These are phyloP conservation scores for Tricholoma matsutake DNA, from an alignment of 768 basidiomycete species.

Conservation along the genomic window DNA sequence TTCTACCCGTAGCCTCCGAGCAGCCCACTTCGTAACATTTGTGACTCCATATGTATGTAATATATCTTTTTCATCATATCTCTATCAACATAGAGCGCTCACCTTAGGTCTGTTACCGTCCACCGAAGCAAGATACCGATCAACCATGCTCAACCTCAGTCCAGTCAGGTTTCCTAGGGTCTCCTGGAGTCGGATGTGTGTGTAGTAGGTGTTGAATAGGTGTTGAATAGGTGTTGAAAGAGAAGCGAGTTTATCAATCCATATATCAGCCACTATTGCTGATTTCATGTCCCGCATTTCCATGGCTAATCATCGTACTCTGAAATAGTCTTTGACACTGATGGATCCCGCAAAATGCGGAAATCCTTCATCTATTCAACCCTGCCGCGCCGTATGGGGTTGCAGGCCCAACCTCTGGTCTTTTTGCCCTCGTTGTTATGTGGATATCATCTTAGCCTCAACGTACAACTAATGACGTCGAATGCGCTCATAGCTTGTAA, in stretches of 20 bases:
- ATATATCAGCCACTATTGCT: neutral
- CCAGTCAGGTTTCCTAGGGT: no score
- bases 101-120: no score
- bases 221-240: neutral
- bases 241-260: neutral
- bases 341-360: neutral
- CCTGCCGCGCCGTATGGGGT: neutral
- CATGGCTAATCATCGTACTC: neutral
- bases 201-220: no score
- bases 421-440: neutral
- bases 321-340: neutral
- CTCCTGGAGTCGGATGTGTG: neutral
- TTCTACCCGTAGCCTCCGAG: slow-evolving; percentile 7
- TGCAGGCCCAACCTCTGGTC: neutral
- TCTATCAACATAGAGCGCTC: no score
- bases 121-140: neutral
- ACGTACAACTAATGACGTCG: neutral
- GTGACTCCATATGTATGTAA: slow-evolving; percentile 14
- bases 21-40: slow-evolving; percentile 13
- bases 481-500: neutral
- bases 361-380: neutral
- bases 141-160: no score
- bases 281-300: neutral
- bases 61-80: slow-evolving; percentile 4
- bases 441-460: no score